Percentiles rank a stretch among this genome's conserved stretches.
phyloP scores from a whole-genome alignment of 345 rosid species.

The Microthlaspi erraticum region DNA sequence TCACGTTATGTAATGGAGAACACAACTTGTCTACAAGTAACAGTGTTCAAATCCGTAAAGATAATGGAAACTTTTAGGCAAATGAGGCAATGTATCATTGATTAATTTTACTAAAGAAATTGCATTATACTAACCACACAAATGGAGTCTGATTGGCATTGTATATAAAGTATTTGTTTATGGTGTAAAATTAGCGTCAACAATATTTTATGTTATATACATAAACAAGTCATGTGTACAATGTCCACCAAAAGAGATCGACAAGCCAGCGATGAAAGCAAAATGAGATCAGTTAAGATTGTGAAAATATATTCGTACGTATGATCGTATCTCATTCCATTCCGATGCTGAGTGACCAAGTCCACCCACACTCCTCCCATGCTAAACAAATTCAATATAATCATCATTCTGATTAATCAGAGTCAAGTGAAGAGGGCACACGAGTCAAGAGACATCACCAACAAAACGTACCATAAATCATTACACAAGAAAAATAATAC shows the following conservation, averaged over 20 bases:
- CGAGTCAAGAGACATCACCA: too few relatives aligned
- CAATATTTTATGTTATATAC: background rate
- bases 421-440: too few relatives aligned
- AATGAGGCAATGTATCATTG: background rate
- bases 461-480: constrained; percentile 32
- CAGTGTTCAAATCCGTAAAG: constrained; percentile 2
- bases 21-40: constrained; percentile 4
- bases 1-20: constrained; percentile 16
- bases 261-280: constrained; percentile 33
- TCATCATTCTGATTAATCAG: too few relatives aligned
- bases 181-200: background rate
- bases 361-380: constrained; percentile 46
- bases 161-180: background rate
- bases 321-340: constrained; percentile 48
- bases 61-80: constrained; percentile 11
- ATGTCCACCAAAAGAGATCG: constrained; percentile 28
- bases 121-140: background rate
- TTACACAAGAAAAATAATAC: constrained; percentile 15
- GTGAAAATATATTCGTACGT: constrained; percentile 42
- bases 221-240: constrained; percentile 21
- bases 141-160: background rate
- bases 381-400: constrained; percentile 25
- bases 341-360: constrained; percentile 43
- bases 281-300: constrained; percentile 34
- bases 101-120: background rate